phyloP scores from a whole-genome alignment of 768 basidiomycete genomes.

The Kwoniella europaea region DNA sequence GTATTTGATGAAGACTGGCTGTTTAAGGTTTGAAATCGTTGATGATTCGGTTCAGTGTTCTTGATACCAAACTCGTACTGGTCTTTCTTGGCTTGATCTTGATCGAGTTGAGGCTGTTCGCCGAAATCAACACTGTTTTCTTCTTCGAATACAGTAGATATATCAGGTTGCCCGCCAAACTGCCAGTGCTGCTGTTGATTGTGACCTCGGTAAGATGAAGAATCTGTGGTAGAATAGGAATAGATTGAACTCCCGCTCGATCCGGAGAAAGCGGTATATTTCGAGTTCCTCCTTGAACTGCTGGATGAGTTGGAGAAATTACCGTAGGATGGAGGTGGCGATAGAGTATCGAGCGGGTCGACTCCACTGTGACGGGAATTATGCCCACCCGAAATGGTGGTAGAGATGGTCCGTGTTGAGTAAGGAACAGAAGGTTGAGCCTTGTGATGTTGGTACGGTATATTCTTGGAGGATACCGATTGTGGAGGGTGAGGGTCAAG shows the following conservation, averaged over 20 bases:
- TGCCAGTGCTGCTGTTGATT: slow-evolving; percentile 17
- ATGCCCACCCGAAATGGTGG: slow-evolving; percentile 10
- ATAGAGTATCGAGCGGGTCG: slow-evolving; percentile 14
- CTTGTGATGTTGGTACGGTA: slow-evolving; percentile 20
- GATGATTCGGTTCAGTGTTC: background rate
- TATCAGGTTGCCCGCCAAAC: slow-evolving; percentile 40
- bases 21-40: slow-evolving; percentile 5
- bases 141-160: slow-evolving; percentile 53
- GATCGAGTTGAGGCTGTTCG: background rate
- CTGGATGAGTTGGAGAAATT: slow-evolving; percentile 11
- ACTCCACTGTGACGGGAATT: slow-evolving; percentile 5
- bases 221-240: slow-evolving; percentile 32
- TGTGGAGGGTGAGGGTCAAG: slow-evolving; percentile 15
- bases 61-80: slow-evolving; percentile 16
- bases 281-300: slow-evolving; percentile 31
- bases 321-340: slow-evolving; percentile 22
- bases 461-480: background rate
- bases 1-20: slow-evolving; percentile 22
- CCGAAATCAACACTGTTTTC: slow-evolving; percentile 25
- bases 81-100: slow-evolving; percentile 6
- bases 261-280: slow-evolving; percentile 35
- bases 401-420: slow-evolving; percentile 31
- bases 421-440: slow-evolving; percentile 36
- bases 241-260: slow-evolving; percentile 29
- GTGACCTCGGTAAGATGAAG: slow-evolving; percentile 31